Base-by-base conservation (phyloP, 2,329 filamentous ascomycete genomes). In the Penicillium sp. region DNA sequence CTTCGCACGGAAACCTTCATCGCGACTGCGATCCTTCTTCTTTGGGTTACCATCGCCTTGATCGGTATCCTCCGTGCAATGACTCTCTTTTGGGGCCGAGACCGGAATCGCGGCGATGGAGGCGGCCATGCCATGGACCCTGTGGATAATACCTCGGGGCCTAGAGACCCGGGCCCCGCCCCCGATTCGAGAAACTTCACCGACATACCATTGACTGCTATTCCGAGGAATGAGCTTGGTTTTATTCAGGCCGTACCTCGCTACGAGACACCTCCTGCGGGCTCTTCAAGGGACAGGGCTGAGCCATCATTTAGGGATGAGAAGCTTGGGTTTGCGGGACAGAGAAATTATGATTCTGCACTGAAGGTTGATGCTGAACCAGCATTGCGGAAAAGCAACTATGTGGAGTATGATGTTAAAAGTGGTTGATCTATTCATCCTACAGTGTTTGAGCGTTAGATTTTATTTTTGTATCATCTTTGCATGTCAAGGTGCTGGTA, bases 1-100 rank as follows among this genome's bases (percentile, higher is more conserved):
- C 87, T 99, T 64, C 81, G 87, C 52, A 86, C 87, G 62, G 92
- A 97, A 77, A 88, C 90, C 1, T 85, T 96, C 65, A 93, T 98
- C 67, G 91, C 93, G 2, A 83, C 85, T 0, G 86, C 83, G 54
- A 80, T 99, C 4, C 78, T 97, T 13, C 79, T 91, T 3, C 78
- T 96, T 30, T 99, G 93, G 83, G 71, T 96, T 56, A 76, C 95
- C 63, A 84, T 96, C 60, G 85, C 92, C 4, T 81, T 97, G 38
- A 82, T 91, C 52, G 95, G 92, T 52, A 76, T 94, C 58, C 76
- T 86, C 52, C 86, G 92, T 61, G 88, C 89, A 30, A 76, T 88
- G 59, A 81, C 83, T 37, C 82, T 88, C 58, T 86, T 90, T 78
- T 80, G 81, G 57, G 79, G 80, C 30, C 83, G 83, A 1, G 87